A percentile compares a stretch with the other conserved stretches of the same genome.
phyloP scores from a whole-genome alignment of 2,329 filamentous ascomycete genomes.

The Aspergillus ochraceus region DNA sequence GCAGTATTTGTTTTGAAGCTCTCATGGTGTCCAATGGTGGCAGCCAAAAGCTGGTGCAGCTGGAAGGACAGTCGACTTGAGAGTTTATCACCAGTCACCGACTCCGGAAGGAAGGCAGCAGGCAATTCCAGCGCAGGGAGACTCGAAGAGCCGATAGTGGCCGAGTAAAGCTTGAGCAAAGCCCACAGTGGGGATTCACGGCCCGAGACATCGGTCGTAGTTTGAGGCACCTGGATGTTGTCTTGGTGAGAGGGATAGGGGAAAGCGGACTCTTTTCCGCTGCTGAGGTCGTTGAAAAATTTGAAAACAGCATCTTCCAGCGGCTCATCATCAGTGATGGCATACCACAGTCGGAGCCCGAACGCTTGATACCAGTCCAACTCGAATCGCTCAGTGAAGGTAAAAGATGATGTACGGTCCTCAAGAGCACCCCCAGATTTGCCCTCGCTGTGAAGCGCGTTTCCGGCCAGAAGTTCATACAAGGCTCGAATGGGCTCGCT shows the following conservation, averaged over 20 bases:
- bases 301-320: slow-evolving; percentile 70
- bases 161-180: slow-evolving; percentile 76
- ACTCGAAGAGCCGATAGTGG: slow-evolving; percentile 29
- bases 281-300: slow-evolving; percentile 72
- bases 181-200: slow-evolving; percentile 81
- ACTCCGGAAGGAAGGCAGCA: slow-evolving; percentile 72
- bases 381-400: slow-evolving; percentile 78
- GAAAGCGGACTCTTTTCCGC: slow-evolving; percentile 66
- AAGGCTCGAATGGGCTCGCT: slow-evolving; percentile 78
- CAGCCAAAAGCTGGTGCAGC: slow-evolving; percentile 66
- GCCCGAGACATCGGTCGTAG: slow-evolving; percentile 56
- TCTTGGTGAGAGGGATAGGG: slow-evolving; percentile 73
- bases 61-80: slow-evolving; percentile 82
- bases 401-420: slow-evolving; percentile 76
- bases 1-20: slow-evolving; percentile 55
- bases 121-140: slow-evolving; percentile 55
- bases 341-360: slow-evolving; percentile 88
- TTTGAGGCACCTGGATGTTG: slow-evolving; percentile 60
- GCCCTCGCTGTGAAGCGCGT: slow-evolving; percentile 80
- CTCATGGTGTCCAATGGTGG: slow-evolving; percentile 47
- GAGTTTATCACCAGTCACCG: slow-evolving; percentile 71
- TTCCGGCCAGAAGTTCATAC: slow-evolving; percentile 86
- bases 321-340: slow-evolving; percentile 65
- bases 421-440: slow-evolving; percentile 70
- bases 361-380: slow-evolving; percentile 94